Base-by-base conservation (phyloP, 2,329 filamentous ascomycete species). In the Aspergillus versicolor region DNA sequence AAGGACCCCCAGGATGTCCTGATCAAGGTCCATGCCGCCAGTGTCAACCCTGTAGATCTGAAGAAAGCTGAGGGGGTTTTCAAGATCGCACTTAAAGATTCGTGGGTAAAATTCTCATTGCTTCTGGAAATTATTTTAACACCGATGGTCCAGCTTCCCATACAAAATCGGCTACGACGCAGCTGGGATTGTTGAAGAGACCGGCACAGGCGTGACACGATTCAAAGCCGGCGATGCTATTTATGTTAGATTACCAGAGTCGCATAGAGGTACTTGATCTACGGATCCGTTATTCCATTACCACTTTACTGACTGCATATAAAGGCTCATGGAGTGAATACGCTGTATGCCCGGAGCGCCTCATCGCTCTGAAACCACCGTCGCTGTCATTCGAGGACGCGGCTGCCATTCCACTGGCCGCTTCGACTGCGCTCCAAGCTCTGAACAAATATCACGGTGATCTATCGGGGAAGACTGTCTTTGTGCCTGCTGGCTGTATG, bases 401-500 rank as follows among this genome's bases (percentile, higher is more conserved):
- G 24, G 75, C 77, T 12, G 75, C 76, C 0, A 70, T 80, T 19
- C 77, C 75, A 3, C 69, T 74, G 11, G 67, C 72, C 4, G 70
- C 70, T 1, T 63, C 78, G n/a, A 81, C 79, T 2, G 76, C 79
- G 0, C 67, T 77, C 21, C 81, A 84, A 63, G 64, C 68, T 22
- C 70, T 83, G 41, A 70, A 68, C 37, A 71, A 68, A 2, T 81
- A 75, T 0, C 59, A 80, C 32, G 77, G 76, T n/a, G 75, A 73
- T 17, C 74, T 84, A 0, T 67, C 75, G 19, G 81, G 80, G 8
- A 81, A 80, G 68, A 82, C 80, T 2, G 80, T 82, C 1, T 81
- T 81, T 56, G 72, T 85, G 6, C 75, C 80, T 0, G 82, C 72
- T 2, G 82, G 77, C 0, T 73, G 67, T 70, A 64, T 52, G 66